Base-by-base conservation (phyloP, 2,329 filamentous ascomycete species). In the Alternaria infectoria region DNA sequence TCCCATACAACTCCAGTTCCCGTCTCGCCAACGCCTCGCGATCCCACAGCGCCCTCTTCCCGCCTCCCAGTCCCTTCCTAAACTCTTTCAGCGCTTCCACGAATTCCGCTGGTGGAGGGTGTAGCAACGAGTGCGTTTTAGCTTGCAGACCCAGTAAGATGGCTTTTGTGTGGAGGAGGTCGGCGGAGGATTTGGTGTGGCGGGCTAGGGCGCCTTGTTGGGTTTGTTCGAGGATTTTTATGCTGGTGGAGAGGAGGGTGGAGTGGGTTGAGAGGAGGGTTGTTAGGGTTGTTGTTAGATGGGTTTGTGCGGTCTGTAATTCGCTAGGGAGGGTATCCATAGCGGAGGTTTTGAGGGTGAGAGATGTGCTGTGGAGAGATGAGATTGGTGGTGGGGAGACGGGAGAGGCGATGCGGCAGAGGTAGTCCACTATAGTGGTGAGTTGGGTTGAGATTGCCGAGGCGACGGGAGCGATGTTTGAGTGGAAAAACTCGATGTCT, bases 201-300 rank as follows among this genome's bases (percentile, higher is more conserved):
- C 83, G 76, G 1, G 82, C 73, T 1, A 84, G 70, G 4, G 79
- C 74, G 52, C 83, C 83, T 65, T 85, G 82, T 36, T 83, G 79
- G 0, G 79, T 83, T 64, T 84, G 83, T 68, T 86, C 83, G 8
- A 85, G 77, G 32, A 80, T 77, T 15, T 75, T 76, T 52, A 85
- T 81, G 43, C 73, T 69, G n/a, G 74, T 69, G 45, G 79, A 74
- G 11, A 83, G 74, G 17, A 81, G 65, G 19, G 73, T 49, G 26
- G 78, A 77, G 65, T 84, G 80, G 0, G 77, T 67, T 4, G 65
- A 54, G 7, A 83, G 78, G 1, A 83, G 68, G 1, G 69, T 45
- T 2, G 74, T 70, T 3, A 75, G 62, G 6, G 77, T 73, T 17
- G 81, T 74, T 3, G 80, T 75, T 6, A 83, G 71, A 5, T 72